Percentiles rank a stretch among this genome's conserved stretches.
phyloP scores from a whole-genome alignment of 2,329 filamentous ascomycete species.

The Xylariaceae sp. region DNA sequence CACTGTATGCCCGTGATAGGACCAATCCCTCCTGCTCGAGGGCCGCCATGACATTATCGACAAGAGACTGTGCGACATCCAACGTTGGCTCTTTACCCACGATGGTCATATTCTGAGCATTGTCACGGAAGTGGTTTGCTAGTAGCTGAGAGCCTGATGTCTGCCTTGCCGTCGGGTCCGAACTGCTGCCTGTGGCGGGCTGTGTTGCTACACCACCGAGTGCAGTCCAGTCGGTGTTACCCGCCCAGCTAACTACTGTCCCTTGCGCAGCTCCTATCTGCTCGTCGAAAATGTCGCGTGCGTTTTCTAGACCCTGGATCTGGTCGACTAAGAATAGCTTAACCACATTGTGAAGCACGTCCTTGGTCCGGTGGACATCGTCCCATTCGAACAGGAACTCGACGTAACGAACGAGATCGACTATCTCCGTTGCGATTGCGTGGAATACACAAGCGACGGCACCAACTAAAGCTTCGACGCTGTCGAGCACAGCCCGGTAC shows the following conservation, averaged over 20 bases:
- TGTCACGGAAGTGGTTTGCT: conserved; percentile 3
- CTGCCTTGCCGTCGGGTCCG: not conserved
- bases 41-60: conserved; percentile 1
- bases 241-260: conserved; percentile 3
- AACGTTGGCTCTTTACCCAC: not conserved
- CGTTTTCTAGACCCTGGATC: not conserved
- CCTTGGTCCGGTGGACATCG: conserved; percentile 5
- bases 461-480: conserved; percentile 1
- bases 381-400: conserved; percentile 8
- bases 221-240: conserved; percentile 1
- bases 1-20: not conserved
- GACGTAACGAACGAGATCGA: conserved; percentile 1
- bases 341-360: not conserved
- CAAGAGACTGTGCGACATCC: not conserved
- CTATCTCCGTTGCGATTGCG: conserved; percentile 2
- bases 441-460: conserved; percentile 6
- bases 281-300: not conserved
- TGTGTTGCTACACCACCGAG: conserved; percentile 1
- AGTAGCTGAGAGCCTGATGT: conserved; percentile 2
- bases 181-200: not conserved
- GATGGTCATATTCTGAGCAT: not conserved
- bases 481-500: conserved; percentile 5
- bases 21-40: conserved; percentile 1
- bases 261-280: conserved; percentile 1
- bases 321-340: not conserved